Conservation (phyloP, 441 rosid species). For the Euphorbia corollata region DNA sequence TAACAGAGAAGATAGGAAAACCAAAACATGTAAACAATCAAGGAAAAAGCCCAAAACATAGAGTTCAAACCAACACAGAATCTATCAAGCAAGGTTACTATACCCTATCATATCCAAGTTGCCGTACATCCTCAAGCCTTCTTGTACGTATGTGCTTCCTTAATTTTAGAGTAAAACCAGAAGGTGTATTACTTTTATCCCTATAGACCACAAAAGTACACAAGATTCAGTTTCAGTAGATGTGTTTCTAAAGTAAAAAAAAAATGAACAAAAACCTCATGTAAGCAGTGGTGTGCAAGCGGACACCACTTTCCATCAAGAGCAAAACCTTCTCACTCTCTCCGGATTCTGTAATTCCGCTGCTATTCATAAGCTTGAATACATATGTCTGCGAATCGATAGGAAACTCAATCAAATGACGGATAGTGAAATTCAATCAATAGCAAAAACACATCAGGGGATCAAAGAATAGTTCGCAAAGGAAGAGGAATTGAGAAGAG, state of each 20-base stretch:
- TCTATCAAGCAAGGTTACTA: not conserved
- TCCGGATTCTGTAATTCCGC: constrained; percentile 89
- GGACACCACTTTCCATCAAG: constrained; percentile 92
- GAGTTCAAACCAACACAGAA: not conserved
- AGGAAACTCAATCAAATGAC: not conserved
- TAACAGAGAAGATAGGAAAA: constrained; percentile 19
- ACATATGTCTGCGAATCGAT: constrained; percentile 56
- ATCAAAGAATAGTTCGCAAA: not conserved
- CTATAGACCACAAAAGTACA: constrained; percentile 31
- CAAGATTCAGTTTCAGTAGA: constrained; percentile 50
- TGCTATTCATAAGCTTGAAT: constrained; percentile 94
- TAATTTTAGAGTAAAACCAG: constrained; percentile 90
- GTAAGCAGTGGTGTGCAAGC: constrained; percentile 84
- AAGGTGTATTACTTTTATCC: constrained; percentile 94
- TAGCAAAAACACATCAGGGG: not conserved
- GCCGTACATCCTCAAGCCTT: constrained; percentile 96
- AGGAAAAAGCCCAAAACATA: not conserved
- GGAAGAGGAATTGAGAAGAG: not conserved
- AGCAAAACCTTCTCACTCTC: constrained; percentile 91
- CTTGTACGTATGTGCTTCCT: constrained; percentile 87
- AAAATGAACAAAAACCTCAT: constrained; percentile 37
- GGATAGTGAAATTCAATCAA: not conserved
- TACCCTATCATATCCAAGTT: constrained; percentile 97
- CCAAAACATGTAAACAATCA: not conserved
- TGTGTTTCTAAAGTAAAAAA: constrained; percentile 15